Percentiles rank a stretch among this genome's conserved stretches.
Evolutionary conservation across 495 filamentous ascomycete species (phyloP).

Genomic region (Friedmanniomyces endolithicus): DNA sequence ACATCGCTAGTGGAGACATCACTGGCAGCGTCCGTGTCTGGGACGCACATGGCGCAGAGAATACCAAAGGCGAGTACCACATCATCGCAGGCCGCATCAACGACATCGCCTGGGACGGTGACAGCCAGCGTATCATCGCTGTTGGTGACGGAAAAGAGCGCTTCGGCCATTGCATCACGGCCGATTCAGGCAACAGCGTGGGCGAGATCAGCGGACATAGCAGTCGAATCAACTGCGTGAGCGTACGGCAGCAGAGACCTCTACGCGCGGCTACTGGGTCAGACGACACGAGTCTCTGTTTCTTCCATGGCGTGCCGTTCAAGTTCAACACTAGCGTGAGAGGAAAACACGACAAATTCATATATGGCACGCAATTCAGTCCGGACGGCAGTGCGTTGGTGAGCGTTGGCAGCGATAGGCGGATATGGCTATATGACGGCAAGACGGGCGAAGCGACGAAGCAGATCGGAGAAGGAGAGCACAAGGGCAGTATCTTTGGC

Average conservation of each 20-base stretch:
- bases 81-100: conserved; percentile 93
- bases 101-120: conserved; percentile 94
- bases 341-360: conserved; percentile 73
- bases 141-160: conserved; percentile 90
- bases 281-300: conserved; percentile 79
- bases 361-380: conserved; percentile 78
- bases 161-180: conserved; percentile 88
- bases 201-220: conserved; percentile 88
- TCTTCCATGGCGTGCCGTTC: conserved; percentile 87
- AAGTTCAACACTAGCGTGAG: conserved; percentile 72
- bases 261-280: conserved; percentile 80
- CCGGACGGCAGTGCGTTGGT: conserved; percentile 76
- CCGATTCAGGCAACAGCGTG: conserved; percentile 89
- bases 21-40: conserved; percentile 77
- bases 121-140: conserved; percentile 89
- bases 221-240: conserved; percentile 77
- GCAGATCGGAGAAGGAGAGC: conserved; percentile 67
- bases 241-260: conserved; percentile 78
- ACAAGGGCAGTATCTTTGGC: conserved; percentile 85
- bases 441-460: conserved; percentile 75
- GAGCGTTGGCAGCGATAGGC: conserved; percentile 76
- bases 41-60: conserved; percentile 58
- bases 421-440: conserved; percentile 89
- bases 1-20: conserved; percentile 84
- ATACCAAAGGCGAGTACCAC: conserved; percentile 73